Percentiles rank a stretch among this genome's conserved stretches.
phyloP scores from a whole-genome alignment of 768 basidiomycete genomes.

The Tylopilus balloui region DNA sequence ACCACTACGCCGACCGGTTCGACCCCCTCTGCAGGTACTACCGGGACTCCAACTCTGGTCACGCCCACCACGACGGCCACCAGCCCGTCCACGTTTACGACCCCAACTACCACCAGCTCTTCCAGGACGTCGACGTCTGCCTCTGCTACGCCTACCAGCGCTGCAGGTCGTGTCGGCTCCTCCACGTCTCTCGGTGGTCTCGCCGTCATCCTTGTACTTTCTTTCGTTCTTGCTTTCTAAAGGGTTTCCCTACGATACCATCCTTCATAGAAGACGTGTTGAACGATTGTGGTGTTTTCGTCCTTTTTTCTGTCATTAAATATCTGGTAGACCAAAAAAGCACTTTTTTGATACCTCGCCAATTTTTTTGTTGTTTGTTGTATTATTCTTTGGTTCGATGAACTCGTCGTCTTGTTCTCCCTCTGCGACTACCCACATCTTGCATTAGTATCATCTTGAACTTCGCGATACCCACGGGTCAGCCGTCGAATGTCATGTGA shows the following conservation, averaged over 20 bases:
- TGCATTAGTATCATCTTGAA: neutral
- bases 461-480: too few species aligned
- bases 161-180: slow-evolving; percentile 21
- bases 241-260: slow-evolving; percentile 3
- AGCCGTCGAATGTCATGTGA: too few species aligned
- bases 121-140: slow-evolving; percentile 18
- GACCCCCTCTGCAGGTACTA: neutral
- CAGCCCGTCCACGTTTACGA: slow-evolving; percentile 6
- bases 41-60: slow-evolving; percentile 21
- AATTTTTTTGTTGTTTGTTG: too few species aligned
- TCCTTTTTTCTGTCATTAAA: neutral
- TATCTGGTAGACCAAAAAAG: too few species aligned
- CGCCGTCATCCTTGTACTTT: slow-evolving; percentile 20
- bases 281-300: slow-evolving; percentile 8
- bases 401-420: too few species aligned
- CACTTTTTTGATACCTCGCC: too few species aligned
- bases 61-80: slow-evolving; percentile 33
- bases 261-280: neutral
- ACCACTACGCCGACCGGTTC: neutral
- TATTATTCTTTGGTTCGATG: too few species aligned
- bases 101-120: slow-evolving; percentile 27
- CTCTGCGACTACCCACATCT: neutral
- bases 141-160: slow-evolving; percentile 13
- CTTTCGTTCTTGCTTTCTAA: slow-evolving; percentile 21
- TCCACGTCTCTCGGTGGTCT: slow-evolving; percentile 19